Conservation (phyloP, 768 basidiomycete species). For the Lentinula guzmanii region DNA sequence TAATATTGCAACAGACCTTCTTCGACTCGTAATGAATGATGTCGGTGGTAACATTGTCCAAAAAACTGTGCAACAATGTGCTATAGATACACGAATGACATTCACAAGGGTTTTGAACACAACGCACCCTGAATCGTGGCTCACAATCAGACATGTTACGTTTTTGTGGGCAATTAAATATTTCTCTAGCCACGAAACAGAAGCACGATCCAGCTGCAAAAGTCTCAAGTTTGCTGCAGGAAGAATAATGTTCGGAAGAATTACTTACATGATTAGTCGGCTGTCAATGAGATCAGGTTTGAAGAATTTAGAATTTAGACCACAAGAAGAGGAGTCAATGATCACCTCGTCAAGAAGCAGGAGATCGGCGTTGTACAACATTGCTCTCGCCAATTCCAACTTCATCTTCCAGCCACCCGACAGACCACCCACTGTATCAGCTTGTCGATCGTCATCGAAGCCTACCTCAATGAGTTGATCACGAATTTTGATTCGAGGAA, state of each 20-base stretch:
- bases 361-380: conserved; percentile 91
- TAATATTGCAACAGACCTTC: conserved; percentile 45
- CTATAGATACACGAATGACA: background rate
- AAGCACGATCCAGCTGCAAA: conserved; percentile 66
- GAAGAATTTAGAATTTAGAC: background rate
- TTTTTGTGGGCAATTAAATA: conserved; percentile 79
- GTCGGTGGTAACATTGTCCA: conserved; percentile 93
- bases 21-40: conserved; percentile 97
- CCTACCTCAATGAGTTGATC: conserved; percentile 83
- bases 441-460: conserved; percentile 82
- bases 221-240: conserved; percentile 11
- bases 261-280: conserved; percentile 84
- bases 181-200: conserved; percentile 88
- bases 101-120: background rate
- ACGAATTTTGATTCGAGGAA: conserved; percentile 67
- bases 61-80: conserved; percentile 49
- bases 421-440: conserved; percentile 79
- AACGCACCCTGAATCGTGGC: conserved; percentile 89
- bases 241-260: conserved; percentile 6
- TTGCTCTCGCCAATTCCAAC: conserved; percentile 90
- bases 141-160: conserved; percentile 88
- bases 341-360: conserved; percentile 79
- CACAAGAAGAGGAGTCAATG: conserved; percentile 3
- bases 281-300: conserved; percentile 25
- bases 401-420: conserved; percentile 99